A percentile compares a stretch with the other conserved stretches of the same genome.
These are phyloP conservation scores for Trypanosoma rangeli DNA, from an alignment of 208 protist species.

Conservation along the genomic window DNA sequence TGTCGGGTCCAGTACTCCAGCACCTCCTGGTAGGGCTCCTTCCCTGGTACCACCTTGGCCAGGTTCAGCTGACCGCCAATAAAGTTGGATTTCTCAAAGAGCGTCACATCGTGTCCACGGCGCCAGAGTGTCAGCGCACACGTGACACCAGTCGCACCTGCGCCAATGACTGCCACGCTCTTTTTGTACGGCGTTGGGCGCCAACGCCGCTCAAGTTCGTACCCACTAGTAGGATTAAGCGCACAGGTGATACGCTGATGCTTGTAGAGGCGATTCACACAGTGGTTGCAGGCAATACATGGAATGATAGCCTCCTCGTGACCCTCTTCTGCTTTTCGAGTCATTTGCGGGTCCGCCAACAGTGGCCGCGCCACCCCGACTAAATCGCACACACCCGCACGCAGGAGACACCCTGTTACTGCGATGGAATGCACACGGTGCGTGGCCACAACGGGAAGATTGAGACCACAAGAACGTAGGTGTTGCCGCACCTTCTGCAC, in stretches of 20 bases:
- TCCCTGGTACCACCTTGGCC: constrained; percentile 92
- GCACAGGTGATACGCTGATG: constrained; percentile 88
- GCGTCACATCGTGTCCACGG: constrained; percentile 91
- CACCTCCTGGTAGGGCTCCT: constrained; percentile 90
- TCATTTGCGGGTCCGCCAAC: constrained; percentile 91
- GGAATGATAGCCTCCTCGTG: constrained; percentile 77
- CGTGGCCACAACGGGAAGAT: constrained; percentile 86
- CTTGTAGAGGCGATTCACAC: constrained; percentile 91
- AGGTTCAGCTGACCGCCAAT: constrained; percentile 95
- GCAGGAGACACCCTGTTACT: constrained; percentile 75
- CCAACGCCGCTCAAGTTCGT: constrained; percentile 80
- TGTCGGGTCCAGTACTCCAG: constrained; percentile 90
- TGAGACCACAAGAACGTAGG: constrained; percentile 31
- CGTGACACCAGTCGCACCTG: constrained; percentile 89
- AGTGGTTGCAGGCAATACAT: constrained; percentile 96
- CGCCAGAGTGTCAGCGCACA: constrained; percentile 86
- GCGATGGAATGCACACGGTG: constrained; percentile 91
- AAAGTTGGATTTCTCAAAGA: constrained; percentile 70
- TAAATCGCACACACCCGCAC: constrained; percentile 79
- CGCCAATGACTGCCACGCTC: constrained; percentile 89
- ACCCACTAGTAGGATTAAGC: constrained; percentile 90
- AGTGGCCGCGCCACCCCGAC: constrained; percentile 90
- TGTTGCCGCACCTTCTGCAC: constrained; percentile 68
- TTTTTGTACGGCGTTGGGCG: constrained; percentile 57
- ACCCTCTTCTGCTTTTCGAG: constrained; percentile 71